phyloP scores from a whole-genome alignment of 371 early-diverging fungal species.

The Nematocida parisii region DNA sequence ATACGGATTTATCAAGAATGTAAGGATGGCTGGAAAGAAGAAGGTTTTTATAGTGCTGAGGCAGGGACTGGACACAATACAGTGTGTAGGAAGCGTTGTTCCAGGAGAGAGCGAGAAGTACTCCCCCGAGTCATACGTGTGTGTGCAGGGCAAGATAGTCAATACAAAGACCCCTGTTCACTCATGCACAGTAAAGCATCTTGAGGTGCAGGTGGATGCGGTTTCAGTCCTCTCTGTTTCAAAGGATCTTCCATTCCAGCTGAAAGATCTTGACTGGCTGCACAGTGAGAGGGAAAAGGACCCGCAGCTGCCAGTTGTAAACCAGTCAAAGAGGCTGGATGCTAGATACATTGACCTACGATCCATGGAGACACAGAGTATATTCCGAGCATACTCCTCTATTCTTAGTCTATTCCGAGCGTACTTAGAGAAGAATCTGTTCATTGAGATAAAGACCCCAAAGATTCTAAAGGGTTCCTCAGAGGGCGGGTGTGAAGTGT shows the following conservation, averaged over 20 bases:
- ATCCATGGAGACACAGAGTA: constrained; percentile 89
- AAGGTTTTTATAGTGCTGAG: constrained; percentile 65
- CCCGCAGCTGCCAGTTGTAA: constrained; percentile 71
- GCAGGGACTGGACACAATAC: constrained; percentile 61
- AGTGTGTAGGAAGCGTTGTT: constrained; percentile 38
- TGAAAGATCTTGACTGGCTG: constrained; percentile 77
- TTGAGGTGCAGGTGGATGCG: constrained; percentile 62
- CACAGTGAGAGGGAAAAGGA: constrained; percentile 68
- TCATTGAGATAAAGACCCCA: constrained; percentile 95
- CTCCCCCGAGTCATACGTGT: constrained; percentile 64
- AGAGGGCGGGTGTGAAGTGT: constrained; percentile 98
- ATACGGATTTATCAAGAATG: constrained; percentile 64
- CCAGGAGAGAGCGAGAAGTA: constrained; percentile 14
- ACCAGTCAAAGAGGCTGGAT: constrained; percentile 86
- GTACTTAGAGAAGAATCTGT: constrained; percentile 77
- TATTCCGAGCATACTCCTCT: constrained; percentile 89
- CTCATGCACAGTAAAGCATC: constrained; percentile 62
- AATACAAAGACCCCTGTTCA: constrained; percentile 52
- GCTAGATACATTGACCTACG: constrained; percentile 91
- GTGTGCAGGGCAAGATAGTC: constrained; percentile 54
- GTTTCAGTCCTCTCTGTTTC: constrained; percentile 56
- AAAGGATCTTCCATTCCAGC: constrained; percentile 78
- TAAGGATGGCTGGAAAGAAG: constrained; percentile 52
- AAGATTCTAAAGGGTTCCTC: constrained; percentile 89
- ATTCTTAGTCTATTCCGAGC: constrained; percentile 88